Base-by-base conservation (phyloP, 306 rosid genomes). In the Psophocarpus tetragonolobus region DNA sequence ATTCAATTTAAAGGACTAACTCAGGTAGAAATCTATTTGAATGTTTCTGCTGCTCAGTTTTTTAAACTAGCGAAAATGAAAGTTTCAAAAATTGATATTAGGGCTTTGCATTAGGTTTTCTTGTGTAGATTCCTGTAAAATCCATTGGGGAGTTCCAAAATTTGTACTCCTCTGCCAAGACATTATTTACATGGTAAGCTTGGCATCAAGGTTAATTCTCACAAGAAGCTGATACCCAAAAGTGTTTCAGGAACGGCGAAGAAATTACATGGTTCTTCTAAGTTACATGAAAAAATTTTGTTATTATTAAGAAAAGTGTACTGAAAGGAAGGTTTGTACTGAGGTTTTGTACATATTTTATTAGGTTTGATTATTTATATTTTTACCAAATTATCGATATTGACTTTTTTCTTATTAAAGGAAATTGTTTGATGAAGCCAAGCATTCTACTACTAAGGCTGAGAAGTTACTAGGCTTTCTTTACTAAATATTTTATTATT, bases 1-100 rank as follows among this genome's bases (percentile, higher is more conserved):
- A 86, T 92, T 84, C 90, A 84, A 78, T 90, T 89, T 18, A 95
- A 95, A 84, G 98, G 98, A 71, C 92, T 95, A 74, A 85, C 90
- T 66, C 81, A 47, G 88, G 98, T 71, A 84, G 62, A 29, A 81
- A 82, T 84, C 68, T 24, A 42, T 54, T 57, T 60, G 29, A 30
- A 11, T 60, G 30, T 60, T 60, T 29, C 13, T 47, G 47, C 20
- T 39, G 74, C 21, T 75, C 42, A 10, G 20, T 72, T 68, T 75
- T 17, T 14, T 39, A 24, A 8, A 48, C 7, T 35, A 7, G 30
- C 66, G 21, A 71, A 45, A 9, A 24, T 56, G 14, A 13, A 60
- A 4, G 3, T 38, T n/a, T 18, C 13, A 47, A 20, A 32, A 10
- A 24, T 53, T 66, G 17, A 42, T 10, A 4, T 8, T 66, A 14